Evolutionary conservation across 495 filamentous ascomycete species (phyloP).

Genomic region (Aspergillus bertholletiae): DNA sequence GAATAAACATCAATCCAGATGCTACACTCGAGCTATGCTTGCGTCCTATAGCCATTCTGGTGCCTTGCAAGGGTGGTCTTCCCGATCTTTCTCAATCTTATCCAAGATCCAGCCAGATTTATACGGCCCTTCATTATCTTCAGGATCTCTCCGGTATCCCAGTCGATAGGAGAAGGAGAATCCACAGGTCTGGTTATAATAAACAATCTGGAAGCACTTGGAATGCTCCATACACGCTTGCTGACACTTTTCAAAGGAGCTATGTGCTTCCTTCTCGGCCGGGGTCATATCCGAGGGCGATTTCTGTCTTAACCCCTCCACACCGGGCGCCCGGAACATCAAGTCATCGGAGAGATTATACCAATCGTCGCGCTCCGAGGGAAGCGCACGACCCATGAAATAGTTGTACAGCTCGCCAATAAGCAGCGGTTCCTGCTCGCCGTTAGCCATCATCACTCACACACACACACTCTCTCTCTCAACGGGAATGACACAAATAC

Average conservation of each 20-base stretch:
- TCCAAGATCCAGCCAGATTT: slow-evolving; percentile 12
- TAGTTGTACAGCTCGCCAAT: slow-evolving; percentile 45
- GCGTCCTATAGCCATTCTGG: slow-evolving; percentile 5
- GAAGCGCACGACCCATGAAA: slow-evolving; percentile 35
- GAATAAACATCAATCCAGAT: too few species aligned
- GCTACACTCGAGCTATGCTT: too few species aligned
- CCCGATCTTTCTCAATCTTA: slow-evolving; percentile 12
- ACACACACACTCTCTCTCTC: too few species aligned
- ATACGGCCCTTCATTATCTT: slow-evolving; percentile 2
- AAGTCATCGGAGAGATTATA: slow-evolving; percentile 45
- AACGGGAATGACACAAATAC: slow-evolving; percentile 10
- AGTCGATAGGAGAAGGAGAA: slow-evolving; percentile 11
- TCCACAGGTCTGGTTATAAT: slow-evolving; percentile 6
- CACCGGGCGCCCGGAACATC: slow-evolving; percentile 31
- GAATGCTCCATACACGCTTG: slow-evolving; percentile 36
- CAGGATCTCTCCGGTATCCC: slow-evolving; percentile 6
- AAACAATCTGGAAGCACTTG: slow-evolving; percentile 22
- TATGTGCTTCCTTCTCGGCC: slow-evolving; percentile 33
- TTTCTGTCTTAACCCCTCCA: slow-evolving; percentile 21
- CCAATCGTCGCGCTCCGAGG: slow-evolving; percentile 39
- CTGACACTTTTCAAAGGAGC: slow-evolving; percentile 38
- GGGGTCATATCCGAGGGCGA: slow-evolving; percentile 23
- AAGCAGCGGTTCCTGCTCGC: slow-evolving; percentile 25
- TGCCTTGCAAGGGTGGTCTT: slow-evolving; percentile 4
- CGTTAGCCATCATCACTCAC: neutral